Conservation (phyloP, 2,329 filamentous ascomycete genomes). For the Mollisiaceae sp. region DNA sequence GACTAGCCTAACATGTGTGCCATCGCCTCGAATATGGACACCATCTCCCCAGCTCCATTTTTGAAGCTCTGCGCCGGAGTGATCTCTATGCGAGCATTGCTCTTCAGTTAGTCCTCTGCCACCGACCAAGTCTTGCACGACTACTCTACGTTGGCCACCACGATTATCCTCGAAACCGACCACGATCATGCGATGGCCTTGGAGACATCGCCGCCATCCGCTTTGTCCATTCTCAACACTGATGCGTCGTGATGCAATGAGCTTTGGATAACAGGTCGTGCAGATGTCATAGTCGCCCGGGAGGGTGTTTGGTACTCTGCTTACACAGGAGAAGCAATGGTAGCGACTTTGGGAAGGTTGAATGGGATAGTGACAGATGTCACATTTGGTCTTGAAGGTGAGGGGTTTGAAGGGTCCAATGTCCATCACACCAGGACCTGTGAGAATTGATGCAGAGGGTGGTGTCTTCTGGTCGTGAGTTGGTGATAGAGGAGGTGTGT, state of each 20-base stretch:
- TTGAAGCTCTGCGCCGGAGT: slow-evolving; percentile 46
- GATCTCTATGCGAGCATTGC: slow-evolving; percentile 43
- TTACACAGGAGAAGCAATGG: slow-evolving; percentile 79
- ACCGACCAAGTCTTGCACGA: slow-evolving; percentile 77
- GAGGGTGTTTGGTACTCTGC: slow-evolving; percentile 52
- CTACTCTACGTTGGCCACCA: slow-evolving; percentile 68
- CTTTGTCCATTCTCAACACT: slow-evolving; percentile 74
- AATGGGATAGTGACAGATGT: slow-evolving; percentile 77
- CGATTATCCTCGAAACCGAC: slow-evolving; percentile 74
- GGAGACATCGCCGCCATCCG: slow-evolving; percentile 83
- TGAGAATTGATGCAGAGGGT: slow-evolving; percentile 53
- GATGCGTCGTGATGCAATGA: slow-evolving; percentile 68
- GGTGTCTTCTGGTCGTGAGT: slow-evolving; percentile 50
- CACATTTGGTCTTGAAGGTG: slow-evolving; percentile 76
- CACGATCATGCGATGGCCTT: slow-evolving; percentile 83
- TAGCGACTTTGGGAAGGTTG: slow-evolving; percentile 71
- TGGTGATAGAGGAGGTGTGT: slow-evolving; percentile 47
- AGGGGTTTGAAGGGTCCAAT: slow-evolving; percentile 67
- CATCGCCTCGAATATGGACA: slow-evolving; percentile 35
- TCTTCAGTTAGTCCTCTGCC: slow-evolving; percentile 72
- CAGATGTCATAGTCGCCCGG: slow-evolving; percentile 89
- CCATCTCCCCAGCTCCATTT: slow-evolving; percentile 58
- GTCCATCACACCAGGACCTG: slow-evolving; percentile 51
- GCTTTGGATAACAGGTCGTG: slow-evolving; percentile 72
- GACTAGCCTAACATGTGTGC: slow-evolving; percentile 53